Evolutionary conservation across 2,329 filamentous ascomycete genomes (phyloP).

Genomic region (Mycosphaerella arachidis): DNA sequence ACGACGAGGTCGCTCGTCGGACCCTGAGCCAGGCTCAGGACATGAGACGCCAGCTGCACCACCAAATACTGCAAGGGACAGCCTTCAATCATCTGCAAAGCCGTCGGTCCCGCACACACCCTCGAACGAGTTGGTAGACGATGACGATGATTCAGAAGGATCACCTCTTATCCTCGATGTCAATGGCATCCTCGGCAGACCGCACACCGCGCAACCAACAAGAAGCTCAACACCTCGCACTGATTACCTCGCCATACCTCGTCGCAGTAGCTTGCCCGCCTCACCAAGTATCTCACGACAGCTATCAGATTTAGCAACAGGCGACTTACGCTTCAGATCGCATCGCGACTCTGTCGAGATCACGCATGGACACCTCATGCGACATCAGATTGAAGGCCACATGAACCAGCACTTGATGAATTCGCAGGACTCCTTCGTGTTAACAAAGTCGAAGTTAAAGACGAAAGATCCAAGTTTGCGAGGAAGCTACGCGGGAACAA

Average conservation of each 20-base stretch:
- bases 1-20: background rate
- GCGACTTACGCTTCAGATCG: constrained; percentile 21
- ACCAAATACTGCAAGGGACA: constrained; percentile 24
- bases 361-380: constrained; percentile 16
- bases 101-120: constrained; percentile 20
- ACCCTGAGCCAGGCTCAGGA: constrained; percentile 7
- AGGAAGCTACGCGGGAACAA: background rate
- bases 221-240: constrained; percentile 1
- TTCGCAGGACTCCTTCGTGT: constrained; percentile 27
- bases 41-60: constrained; percentile 21
- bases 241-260: constrained; percentile 2
- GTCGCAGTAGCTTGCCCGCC: constrained; percentile 17
- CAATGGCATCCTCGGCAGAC: constrained; percentile 4
- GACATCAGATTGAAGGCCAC: constrained; percentile 17
- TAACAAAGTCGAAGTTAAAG: constrained; percentile 26
- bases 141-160: constrained; percentile 4
- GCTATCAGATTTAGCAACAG: constrained; percentile 18
- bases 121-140: constrained; percentile 9
- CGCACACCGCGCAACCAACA: constrained; percentile 7
- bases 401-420: constrained; percentile 22
- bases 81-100: constrained; percentile 17
- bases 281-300: constrained; percentile 17
- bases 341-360: constrained; percentile 33
- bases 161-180: constrained; percentile 10
- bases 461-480: constrained; percentile 13